Percentiles rank a stretch among this genome's conserved stretches.
phyloP scores from a whole-genome alignment of 225 moss, liverwort and hornwort genomes.

The Neckera pumila region DNA sequence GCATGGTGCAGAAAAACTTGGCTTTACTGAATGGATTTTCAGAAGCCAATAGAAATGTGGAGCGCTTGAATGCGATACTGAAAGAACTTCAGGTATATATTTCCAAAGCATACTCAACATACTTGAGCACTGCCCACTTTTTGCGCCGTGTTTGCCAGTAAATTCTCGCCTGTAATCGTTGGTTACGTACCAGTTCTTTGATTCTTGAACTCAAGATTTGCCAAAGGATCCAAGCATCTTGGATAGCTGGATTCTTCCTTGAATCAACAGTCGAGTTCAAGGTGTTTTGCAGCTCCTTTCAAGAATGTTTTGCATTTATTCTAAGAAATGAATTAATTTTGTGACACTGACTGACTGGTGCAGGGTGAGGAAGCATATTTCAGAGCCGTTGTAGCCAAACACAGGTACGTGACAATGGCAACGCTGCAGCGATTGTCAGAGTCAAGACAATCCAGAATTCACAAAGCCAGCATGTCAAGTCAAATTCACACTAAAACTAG shows the following conservation, averaged over 20 bases:
- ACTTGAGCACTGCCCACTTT: not conserved
- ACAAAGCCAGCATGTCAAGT: not conserved
- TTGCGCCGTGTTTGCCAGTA: not conserved
- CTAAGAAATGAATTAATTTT: not conserved
- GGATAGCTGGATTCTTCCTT: not conserved
- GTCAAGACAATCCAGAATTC: not conserved
- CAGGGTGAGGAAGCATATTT: slow-evolving; percentile 35
- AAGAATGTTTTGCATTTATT: not conserved
- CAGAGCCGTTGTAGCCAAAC: slow-evolving; percentile 26
- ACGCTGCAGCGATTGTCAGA: slow-evolving; percentile 16
- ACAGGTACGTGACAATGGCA: slow-evolving; percentile 24
- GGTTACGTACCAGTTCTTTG: not conserved
- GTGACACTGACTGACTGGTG: not conserved
- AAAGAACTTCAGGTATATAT: slow-evolving; percentile 67
- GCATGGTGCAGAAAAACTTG: slow-evolving; percentile 62
- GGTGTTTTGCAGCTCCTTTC: not conserved
- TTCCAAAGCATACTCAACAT: not conserved
- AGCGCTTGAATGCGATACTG: slow-evolving; percentile 55
- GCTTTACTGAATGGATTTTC: slow-evolving; percentile 24
- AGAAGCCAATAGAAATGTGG: slow-evolving; percentile 57
- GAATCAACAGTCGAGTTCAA: not conserved
- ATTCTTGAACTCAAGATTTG: not conserved
- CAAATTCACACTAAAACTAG: slow-evolving; percentile 2
- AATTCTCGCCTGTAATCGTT: not conserved
- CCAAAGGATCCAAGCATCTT: not conserved